These are phyloP conservation scores for Stagonosporopsis cucurbitacearum DNA, from an alignment of 2,329 filamentous ascomycete genomes.

Conservation along the genomic window DNA sequence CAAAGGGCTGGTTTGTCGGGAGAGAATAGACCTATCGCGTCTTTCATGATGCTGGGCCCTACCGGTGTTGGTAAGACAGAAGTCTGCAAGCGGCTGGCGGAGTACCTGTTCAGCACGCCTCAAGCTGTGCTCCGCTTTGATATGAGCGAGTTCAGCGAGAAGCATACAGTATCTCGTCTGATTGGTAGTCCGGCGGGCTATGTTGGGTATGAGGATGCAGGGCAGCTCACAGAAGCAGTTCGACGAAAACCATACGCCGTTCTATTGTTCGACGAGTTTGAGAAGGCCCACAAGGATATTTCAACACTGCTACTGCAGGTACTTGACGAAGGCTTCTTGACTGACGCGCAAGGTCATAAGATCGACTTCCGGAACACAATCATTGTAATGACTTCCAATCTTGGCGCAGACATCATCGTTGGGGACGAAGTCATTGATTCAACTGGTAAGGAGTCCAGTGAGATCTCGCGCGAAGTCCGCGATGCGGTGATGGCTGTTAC, in stretches of 20 bases:
- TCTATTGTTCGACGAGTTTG: slow-evolving; percentile 94
- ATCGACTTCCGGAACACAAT: slow-evolving; percentile 97
- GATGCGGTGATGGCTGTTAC: slow-evolving; percentile 89
- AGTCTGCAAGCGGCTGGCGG: slow-evolving; percentile 93
- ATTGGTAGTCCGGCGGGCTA: slow-evolving; percentile 89
- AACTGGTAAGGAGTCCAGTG: slow-evolving; percentile 62
- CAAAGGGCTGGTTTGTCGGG: slow-evolving; percentile 91
- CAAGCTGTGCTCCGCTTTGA: slow-evolving; percentile 92
- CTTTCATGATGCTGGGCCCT: slow-evolving; percentile 96
- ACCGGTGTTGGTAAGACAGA: slow-evolving; percentile 98
- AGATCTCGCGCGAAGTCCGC: slow-evolving; percentile 76
- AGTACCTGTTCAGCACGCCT: slow-evolving; percentile 91
- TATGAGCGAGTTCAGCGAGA: slow-evolving; percentile 98
- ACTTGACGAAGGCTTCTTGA: slow-evolving; percentile 93
- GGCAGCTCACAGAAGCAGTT: slow-evolving; percentile 94
- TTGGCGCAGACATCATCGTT: slow-evolving; percentile 90
- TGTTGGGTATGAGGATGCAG: slow-evolving; percentile 95
- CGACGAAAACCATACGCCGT: slow-evolving; percentile 95
- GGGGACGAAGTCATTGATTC: slow-evolving; percentile 71
- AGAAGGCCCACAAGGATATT: slow-evolving; percentile 96
- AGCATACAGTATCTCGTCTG: slow-evolving; percentile 90
- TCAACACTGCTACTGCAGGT: slow-evolving; percentile 91
- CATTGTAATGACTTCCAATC: slow-evolving; percentile 94
- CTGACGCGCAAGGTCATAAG: slow-evolving; percentile 93
- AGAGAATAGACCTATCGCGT: slow-evolving; percentile 88